Evolutionary conservation across 768 basidiomycete species (phyloP), one percentile per base, ranked within the genome.

Genomic region (Hebeloma cylindrosporum): DNA sequence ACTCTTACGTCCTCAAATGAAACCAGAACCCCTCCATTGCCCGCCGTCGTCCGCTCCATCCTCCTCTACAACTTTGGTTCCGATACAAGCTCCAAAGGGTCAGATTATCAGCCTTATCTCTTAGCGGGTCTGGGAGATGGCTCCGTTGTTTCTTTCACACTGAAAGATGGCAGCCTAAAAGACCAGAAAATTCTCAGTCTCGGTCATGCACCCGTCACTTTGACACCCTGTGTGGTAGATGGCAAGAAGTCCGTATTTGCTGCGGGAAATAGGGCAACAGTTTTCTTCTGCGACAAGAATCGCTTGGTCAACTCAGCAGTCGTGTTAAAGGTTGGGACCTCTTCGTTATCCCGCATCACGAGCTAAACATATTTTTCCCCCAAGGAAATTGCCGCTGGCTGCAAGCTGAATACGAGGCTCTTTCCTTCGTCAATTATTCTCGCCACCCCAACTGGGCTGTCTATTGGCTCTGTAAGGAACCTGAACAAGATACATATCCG

Each of bases 401-500:
- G 73, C 1, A 63, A 63, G 22, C 47, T 91, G 16, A 75, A 81
- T 45, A 73, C 75, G 3, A 46, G 56, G 29, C 59, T 58, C 5
- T 82, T 80, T 64, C 61, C 64, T 17, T 68, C 73, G 1, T 78
- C 82, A 1, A 61, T 91, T n/a, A 55, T 87, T 16, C 60, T 92
- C 31, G 79, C 79, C 7, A 75, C 78, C 3, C 59, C 73, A 0
- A 69, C 70, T 4, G 68, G 74, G 0, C 62, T 93, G 11, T 65
- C 77, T 36, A 78, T 95, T 33, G 92, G 91, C 6, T 68, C 68
- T 4, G 74, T 91, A 9, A 67, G 71, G 23, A 77, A 85, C 47
- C 68, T 91, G 8, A 80, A 88, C 51, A 88, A 88, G 61, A 73
- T 93, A 61, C 87, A 94, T 54, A 81, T 94, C 34, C 81, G 83